Conservation (phyloP, 345 rosid species). For the Microcos paniculata region DNA sequence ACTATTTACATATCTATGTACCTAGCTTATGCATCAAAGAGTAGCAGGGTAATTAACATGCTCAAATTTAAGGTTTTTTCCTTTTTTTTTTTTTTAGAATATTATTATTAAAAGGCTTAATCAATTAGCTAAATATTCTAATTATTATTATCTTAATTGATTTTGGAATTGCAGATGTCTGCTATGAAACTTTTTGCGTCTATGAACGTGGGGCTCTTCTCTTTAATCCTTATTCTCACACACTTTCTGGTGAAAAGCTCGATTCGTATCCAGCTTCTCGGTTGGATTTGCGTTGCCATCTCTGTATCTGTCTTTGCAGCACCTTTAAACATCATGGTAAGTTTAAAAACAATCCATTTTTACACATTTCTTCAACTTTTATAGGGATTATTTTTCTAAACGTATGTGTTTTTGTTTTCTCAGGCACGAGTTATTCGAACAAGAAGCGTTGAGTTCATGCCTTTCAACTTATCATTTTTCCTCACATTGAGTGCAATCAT, state of each 20-base stretch:
- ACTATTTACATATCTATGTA: slow-evolving; percentile 59
- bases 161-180: slow-evolving; percentile 42
- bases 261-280: slow-evolving; percentile 43
- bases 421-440: slow-evolving; percentile 50
- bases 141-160: neutral
- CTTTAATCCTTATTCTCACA: slow-evolving; percentile 39
- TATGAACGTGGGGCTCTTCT: slow-evolving; percentile 61
- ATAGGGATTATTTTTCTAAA: neutral
- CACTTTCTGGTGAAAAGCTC: slow-evolving; percentile 33
- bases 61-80: neutral
- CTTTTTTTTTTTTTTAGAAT: neutral
- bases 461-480: slow-evolving; percentile 72
- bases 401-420: neutral
- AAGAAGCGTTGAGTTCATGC: slow-evolving; percentile 93
- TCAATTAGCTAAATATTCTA: neutral
- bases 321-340: slow-evolving; percentile 70
- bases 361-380: neutral
- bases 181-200: slow-evolving; percentile 47
- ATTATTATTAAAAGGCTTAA: neutral
- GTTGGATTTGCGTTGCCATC: slow-evolving; percentile 80
- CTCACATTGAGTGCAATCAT: slow-evolving; percentile 75
- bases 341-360: neutral
- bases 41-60: slow-evolving; percentile 21
- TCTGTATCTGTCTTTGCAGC: slow-evolving; percentile 80
- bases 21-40: slow-evolving; percentile 56